Evolutionary conservation across 2,329 filamentous ascomycete genomes (phyloP).

Genomic region (Rachicladosporium sp.): DNA sequence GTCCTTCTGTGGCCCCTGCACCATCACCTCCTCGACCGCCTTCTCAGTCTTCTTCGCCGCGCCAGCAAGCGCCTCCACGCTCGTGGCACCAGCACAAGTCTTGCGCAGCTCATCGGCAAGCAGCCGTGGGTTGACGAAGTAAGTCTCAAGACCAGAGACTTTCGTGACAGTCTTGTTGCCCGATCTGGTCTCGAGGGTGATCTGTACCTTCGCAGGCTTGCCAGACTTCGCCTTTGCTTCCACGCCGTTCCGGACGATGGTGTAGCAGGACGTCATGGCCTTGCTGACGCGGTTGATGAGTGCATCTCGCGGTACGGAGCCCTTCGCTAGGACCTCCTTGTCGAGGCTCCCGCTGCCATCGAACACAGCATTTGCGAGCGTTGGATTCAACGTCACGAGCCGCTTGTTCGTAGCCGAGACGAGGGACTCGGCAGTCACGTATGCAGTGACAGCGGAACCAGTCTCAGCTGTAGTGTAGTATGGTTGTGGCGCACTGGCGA

Average conservation of each 20-base stretch:
- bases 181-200: slow-evolving; percentile 51
- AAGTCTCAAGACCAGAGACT: slow-evolving; percentile 48
- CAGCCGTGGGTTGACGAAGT: slow-evolving; percentile 46
- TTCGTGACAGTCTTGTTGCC: slow-evolving; percentile 56
- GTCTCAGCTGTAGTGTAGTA: slow-evolving; percentile 50
- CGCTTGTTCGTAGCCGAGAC: slow-evolving; percentile 47
- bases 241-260: slow-evolving; percentile 40
- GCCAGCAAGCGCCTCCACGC: slow-evolving; percentile 48
- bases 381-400: slow-evolving; percentile 49
- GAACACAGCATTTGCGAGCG: slow-evolving; percentile 51
- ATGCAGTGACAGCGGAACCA: slow-evolving; percentile 43
- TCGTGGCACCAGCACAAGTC: slow-evolving; percentile 55
- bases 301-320: slow-evolving; percentile 46
- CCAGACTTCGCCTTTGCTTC: slow-evolving; percentile 50
- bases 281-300: slow-evolving; percentile 48
- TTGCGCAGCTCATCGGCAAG: slow-evolving; percentile 56
- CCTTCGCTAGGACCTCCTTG: slow-evolving; percentile 44
- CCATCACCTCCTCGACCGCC: slow-evolving; percentile 53
- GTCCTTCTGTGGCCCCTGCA: slow-evolving; percentile 54
- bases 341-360: slow-evolving; percentile 41
- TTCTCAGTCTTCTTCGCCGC: slow-evolving; percentile 48
- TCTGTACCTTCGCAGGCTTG: slow-evolving; percentile 45
- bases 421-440: slow-evolving; percentile 46
- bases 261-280: slow-evolving; percentile 44
- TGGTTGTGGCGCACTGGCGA: slow-evolving; percentile 33